A percentile compares a stretch with the other conserved stretches of the same genome.
Conservation (phyloP, 169 alveolate species). For the Haemoproteus tartakovskyi region DNA sequence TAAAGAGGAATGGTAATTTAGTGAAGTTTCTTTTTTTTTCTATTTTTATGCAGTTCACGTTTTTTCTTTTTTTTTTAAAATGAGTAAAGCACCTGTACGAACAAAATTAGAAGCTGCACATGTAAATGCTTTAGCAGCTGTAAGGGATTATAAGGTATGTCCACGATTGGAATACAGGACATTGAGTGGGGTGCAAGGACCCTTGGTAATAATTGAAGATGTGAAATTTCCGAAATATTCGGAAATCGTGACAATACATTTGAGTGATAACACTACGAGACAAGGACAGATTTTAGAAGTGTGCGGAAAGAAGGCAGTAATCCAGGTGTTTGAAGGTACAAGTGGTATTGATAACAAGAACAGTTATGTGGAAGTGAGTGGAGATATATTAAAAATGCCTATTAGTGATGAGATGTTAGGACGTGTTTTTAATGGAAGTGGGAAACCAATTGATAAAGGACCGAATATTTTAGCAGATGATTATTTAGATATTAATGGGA, state of each 20-base stretch:
- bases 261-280: slow-evolving; percentile 97
- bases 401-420: slow-evolving; percentile 99
- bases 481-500: slow-evolving; percentile 94
- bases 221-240: slow-evolving; percentile 98
- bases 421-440: slow-evolving; percentile 99
- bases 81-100: slow-evolving; percentile 63
- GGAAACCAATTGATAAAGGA: slow-evolving; percentile 98
- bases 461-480: slow-evolving; percentile 98
- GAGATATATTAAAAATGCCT: slow-evolving; percentile 98
- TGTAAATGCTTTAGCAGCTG: slow-evolving; percentile 88
- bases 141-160: slow-evolving; percentile 88
- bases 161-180: slow-evolving; percentile 97
- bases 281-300: slow-evolving; percentile 98
- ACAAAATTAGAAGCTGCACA: slow-evolving; percentile 76
- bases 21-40: too few relatives aligned
- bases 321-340: slow-evolving; percentile 99
- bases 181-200: slow-evolving; percentile 97
- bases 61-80: too few relatives aligned
- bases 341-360: slow-evolving; percentile 96
- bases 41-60: too few relatives aligned
- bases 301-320: slow-evolving; percentile 96
- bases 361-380: slow-evolving; percentile 97
- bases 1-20: too few relatives aligned
- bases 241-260: slow-evolving; percentile 95
- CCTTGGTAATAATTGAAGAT: slow-evolving; percentile 97